A percentile compares a stretch with the other conserved stretches of the same genome.
phyloP scores from a whole-genome alignment of 2,329 filamentous ascomycete species.

The Claviceps pusilla region DNA sequence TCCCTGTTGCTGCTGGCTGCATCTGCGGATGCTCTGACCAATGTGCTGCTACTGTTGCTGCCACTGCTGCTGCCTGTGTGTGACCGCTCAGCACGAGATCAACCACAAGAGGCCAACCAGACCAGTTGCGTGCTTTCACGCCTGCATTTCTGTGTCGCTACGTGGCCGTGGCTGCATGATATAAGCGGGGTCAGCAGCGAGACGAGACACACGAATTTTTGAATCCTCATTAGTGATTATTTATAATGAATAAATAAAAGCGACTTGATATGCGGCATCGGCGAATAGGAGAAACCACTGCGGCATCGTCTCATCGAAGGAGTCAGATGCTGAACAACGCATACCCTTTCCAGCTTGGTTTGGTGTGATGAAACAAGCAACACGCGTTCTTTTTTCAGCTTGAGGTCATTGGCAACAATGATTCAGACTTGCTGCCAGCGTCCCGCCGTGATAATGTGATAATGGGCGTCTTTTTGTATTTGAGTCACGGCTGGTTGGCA shows the following conservation, averaged over 20 bases:
- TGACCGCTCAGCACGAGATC: not conserved
- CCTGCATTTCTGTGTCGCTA: not conserved
- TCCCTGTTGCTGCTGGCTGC: no score
- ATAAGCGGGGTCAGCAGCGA: not conserved
- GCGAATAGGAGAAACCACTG: not conserved
- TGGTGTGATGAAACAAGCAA: not conserved
- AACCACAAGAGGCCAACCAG: not conserved
- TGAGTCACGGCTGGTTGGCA: not conserved
- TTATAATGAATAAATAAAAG: not conserved
- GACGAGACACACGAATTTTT: not conserved
- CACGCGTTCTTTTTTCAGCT: not conserved
- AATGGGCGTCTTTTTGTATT: not conserved
- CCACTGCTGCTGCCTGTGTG: not conserved
- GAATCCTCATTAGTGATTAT: not conserved
- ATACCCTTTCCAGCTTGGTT: not conserved
- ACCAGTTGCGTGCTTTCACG: not conserved
- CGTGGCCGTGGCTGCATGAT: not conserved
- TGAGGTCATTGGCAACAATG: not conserved
- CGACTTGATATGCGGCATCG: not conserved
- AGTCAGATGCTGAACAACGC: not conserved
- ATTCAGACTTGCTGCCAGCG: not conserved
- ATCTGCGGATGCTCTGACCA: not conserved
- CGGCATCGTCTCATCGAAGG: not conserved
- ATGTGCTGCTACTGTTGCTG: no score
- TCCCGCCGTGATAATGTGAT: not conserved